Percentiles rank a stretch among this genome's conserved stretches.
phyloP scores from a whole-genome alignment of 768 basidiomycete genomes.

The Xerocomellus intermedius region DNA sequence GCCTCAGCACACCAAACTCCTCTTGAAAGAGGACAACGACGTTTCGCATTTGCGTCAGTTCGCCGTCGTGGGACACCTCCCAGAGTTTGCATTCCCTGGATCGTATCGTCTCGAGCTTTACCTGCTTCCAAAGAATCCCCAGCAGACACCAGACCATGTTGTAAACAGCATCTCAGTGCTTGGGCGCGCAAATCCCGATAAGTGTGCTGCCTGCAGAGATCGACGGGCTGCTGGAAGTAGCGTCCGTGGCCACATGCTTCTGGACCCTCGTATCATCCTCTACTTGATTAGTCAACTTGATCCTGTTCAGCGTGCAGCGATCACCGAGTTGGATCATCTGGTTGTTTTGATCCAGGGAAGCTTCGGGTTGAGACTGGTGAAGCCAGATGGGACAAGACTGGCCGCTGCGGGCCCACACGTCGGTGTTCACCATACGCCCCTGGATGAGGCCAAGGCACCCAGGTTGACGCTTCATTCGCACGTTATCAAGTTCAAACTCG shows the following conservation, averaged over 20 bases:
- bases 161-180: constrained; percentile 18
- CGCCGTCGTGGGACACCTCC: constrained; percentile 1
- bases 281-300: constrained; percentile 4
- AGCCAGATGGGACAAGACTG: constrained; percentile 7
- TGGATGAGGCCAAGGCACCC: constrained; percentile 9
- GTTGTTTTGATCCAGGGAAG: constrained; percentile 1
- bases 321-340: constrained; percentile 2
- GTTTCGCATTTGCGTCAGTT: constrained; percentile 6
- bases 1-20: background rate
- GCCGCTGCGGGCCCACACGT: constrained; percentile 1
- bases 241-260: constrained; percentile 15
- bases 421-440: background rate
- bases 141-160: background rate
- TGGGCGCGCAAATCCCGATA: constrained; percentile 1
- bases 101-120: constrained; percentile 22
- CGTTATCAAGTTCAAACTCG: background rate
- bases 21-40: background rate
- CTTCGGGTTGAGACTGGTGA: constrained; percentile 13
- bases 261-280: constrained; percentile 15
- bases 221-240: constrained; percentile 9
- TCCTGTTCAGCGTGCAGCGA: background rate
- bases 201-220: constrained; percentile 11
- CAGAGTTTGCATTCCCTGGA: constrained; percentile 19
- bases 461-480: constrained; percentile 15
- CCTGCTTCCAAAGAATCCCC: constrained; percentile 1